Evolutionary conservation across 371 early-diverging fungal genomes (phyloP).

Genomic region (Mucor velutinosus): DNA sequence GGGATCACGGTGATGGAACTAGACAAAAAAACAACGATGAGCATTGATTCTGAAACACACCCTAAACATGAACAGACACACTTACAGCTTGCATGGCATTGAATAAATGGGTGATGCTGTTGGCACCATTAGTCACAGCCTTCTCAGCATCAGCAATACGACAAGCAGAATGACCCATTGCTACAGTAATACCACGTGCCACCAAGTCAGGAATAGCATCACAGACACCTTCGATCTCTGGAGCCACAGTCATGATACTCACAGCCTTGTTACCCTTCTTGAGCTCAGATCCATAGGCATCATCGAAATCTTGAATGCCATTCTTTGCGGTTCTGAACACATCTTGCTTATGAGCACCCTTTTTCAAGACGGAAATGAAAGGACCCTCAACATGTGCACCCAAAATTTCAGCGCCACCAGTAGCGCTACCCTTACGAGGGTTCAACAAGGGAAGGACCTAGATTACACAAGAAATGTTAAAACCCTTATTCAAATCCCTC

Average conservation of each 20-base stretch:
- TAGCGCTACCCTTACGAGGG: slow-evolving; percentile 68
- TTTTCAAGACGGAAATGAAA: slow-evolving; percentile 65
- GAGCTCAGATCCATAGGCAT: slow-evolving; percentile 67
- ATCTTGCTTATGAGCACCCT: slow-evolving; percentile 80
- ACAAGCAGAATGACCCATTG: slow-evolving; percentile 78
- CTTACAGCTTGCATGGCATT: slow-evolving; percentile 80
- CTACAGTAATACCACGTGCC: slow-evolving; percentile 67
- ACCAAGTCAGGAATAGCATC: slow-evolving; percentile 72
- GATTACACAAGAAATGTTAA: background rate
- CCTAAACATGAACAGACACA: background rate
- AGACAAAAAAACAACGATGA: background rate
- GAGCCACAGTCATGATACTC: slow-evolving; percentile 79
- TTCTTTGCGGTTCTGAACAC: slow-evolving; percentile 66
- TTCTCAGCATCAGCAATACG: slow-evolving; percentile 71
- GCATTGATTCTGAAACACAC: background rate
- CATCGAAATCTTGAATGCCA: slow-evolving; percentile 72
- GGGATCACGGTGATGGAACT: slow-evolving; percentile 84
- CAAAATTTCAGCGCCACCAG: slow-evolving; percentile 78
- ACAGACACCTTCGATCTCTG: slow-evolving; percentile 79
- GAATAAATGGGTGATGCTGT: slow-evolving; percentile 80
- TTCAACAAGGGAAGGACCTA: slow-evolving; percentile 69
- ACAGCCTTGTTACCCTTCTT: slow-evolving; percentile 56
- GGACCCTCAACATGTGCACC: slow-evolving; percentile 89
- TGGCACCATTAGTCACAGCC: slow-evolving; percentile 70
- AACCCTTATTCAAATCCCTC: background rate